Base-by-base conservation (phyloP, 257 asterid species). In the Fraxinus anomala region DNA sequence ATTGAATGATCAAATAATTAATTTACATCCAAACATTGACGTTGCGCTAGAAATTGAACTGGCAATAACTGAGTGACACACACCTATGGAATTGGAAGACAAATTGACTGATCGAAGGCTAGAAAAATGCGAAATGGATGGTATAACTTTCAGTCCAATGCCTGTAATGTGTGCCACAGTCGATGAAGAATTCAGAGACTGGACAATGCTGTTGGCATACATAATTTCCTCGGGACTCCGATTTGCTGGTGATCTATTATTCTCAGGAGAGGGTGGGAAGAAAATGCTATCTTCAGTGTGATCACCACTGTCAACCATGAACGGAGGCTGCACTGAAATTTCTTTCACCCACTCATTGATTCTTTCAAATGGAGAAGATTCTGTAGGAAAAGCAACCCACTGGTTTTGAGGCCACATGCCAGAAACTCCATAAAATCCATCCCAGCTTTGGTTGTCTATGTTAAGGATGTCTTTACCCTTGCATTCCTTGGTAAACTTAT, bases 381-480 rank as follows among this genome's bases (percentile, higher is more conserved):
- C 88, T 6, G 82, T 76, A 30, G 93, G 90, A 68, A 89, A 88
- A 80, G 93, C 97, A 82, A 91, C 89, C 96, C 95, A 92, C 77
- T 92, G 96, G 76, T 92, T 89, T 77, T 92, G 96, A 47, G 95
- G 93, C 97, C 93, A 92, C 81, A 83, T 78, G 65, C 93, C 89
- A 0, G 94, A 84, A 73, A 42, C 80, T 77, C 90, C 97, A 51
- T 78, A 80, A 28, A 86, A 82, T 34, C 88, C 90, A 68, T 82
- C 86, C 91, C 89, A 83, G 13, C 84, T 82, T 75, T 77, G 82
- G 79, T 83, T 78, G 12, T 79, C 84, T 37, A 28, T 42, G 72
- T 72, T 80, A 33, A 68, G 37, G 66, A 67, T 83, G 79, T 76
- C 81, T 14, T 73, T 81, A 39, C 79, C 88, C 51, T 44, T 36